Evolutionary conservation across 345 rosid genomes (phyloP).

Genomic region (Geranium brycei): DNA sequence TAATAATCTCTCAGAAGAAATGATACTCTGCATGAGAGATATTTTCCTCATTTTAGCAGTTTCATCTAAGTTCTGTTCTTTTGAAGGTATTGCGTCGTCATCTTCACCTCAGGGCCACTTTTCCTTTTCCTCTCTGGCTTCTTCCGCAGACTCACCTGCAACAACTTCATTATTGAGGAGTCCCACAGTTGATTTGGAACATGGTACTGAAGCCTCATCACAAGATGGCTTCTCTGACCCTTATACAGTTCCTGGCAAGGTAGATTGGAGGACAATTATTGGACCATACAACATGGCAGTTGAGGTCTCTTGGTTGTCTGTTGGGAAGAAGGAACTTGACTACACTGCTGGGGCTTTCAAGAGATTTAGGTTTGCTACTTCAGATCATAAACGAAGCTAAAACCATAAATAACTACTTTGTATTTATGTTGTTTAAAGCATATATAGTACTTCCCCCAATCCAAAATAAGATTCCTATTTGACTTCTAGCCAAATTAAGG

Average conservation of each 20-base stretch:
- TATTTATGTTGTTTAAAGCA: too few species aligned
- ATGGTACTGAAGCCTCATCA: slow-evolving; percentile 11
- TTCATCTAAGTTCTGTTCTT: slow-evolving; percentile 31
- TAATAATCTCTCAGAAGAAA: slow-evolving; percentile 47
- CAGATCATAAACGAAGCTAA: too few species aligned
- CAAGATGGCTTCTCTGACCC: slow-evolving; percentile 27
- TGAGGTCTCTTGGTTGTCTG: slow-evolving; percentile 50
- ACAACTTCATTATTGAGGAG: slow-evolving; percentile 16
- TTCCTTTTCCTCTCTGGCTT: slow-evolving; percentile 25
- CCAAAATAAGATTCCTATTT: too few species aligned
- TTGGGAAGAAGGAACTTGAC: slow-evolving; percentile 49
- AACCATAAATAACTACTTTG: too few species aligned
- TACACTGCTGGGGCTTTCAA: slow-evolving; percentile 51
- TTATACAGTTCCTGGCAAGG: slow-evolving; percentile 30
- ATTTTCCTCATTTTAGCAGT: slow-evolving; percentile 45
- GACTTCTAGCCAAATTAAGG: too few species aligned
- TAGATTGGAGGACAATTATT: slow-evolving; percentile 27
- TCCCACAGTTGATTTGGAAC: slow-evolving; percentile 13
- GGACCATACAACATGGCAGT: slow-evolving; percentile 36
- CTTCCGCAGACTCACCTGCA: slow-evolving; percentile 31
- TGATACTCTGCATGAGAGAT: slow-evolving; percentile 57
- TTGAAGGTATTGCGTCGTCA: slow-evolving; percentile 19
- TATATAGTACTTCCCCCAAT: too few species aligned
- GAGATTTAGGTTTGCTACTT: slow-evolving; percentile 16
- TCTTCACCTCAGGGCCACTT: slow-evolving; percentile 33